Percentiles rank a stretch among this genome's conserved stretches.
These are phyloP conservation scores for Austroboletus rostrupii DNA, from an alignment of 1,284 basidiomycete genomes.

Conservation along the genomic window DNA sequence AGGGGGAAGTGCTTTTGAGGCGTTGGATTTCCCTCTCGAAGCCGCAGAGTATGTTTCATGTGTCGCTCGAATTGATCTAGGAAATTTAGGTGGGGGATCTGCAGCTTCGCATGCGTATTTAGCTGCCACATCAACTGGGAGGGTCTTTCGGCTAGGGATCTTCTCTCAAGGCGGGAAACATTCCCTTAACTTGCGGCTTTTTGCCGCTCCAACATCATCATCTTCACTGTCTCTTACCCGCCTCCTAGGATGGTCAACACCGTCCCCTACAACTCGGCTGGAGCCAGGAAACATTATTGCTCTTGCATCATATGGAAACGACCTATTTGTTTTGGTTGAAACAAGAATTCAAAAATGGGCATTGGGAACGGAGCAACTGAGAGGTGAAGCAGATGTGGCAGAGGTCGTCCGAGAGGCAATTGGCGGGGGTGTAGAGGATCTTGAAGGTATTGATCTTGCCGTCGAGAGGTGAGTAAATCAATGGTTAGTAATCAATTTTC, in stretches of 20 bases:
- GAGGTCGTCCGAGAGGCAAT: constrained; percentile 43
- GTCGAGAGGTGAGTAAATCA: constrained; percentile 48
- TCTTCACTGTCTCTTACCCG: constrained; percentile 51
- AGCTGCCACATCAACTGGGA: constrained; percentile 62
- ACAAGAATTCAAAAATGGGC: constrained; percentile 67
- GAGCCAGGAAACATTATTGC: constrained; percentile 58
- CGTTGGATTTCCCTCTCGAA: constrained; percentile 47
- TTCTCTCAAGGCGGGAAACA: constrained; percentile 66
- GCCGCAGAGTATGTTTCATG: constrained; percentile 48
- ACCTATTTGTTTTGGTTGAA: constrained; percentile 64
- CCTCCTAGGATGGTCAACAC: constrained; percentile 52
- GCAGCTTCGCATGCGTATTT: constrained; percentile 40
- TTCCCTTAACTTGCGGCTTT: constrained; percentile 51
- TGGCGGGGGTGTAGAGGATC: constrained; percentile 43
- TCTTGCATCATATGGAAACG: constrained; percentile 40
- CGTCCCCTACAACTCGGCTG: constrained; percentile 21
- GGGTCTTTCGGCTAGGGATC: constrained; percentile 59
- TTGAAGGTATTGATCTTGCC: constrained; percentile 68
- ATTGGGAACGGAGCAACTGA: constrained; percentile 56
- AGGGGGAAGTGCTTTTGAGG: constrained; percentile 67
- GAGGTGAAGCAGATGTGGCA: constrained; percentile 51
- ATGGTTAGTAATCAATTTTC: constrained; percentile 3
- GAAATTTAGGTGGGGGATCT: constrained; percentile 22
- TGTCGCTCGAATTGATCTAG: constrained; percentile 60
- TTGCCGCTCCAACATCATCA: constrained; percentile 50